Percentiles rank a stretch among this genome's conserved stretches.
These are phyloP conservation scores for Cryptococcus deneoformans DNA, from an alignment of 1,284 basidiomycete species.

Conservation along the genomic window DNA sequence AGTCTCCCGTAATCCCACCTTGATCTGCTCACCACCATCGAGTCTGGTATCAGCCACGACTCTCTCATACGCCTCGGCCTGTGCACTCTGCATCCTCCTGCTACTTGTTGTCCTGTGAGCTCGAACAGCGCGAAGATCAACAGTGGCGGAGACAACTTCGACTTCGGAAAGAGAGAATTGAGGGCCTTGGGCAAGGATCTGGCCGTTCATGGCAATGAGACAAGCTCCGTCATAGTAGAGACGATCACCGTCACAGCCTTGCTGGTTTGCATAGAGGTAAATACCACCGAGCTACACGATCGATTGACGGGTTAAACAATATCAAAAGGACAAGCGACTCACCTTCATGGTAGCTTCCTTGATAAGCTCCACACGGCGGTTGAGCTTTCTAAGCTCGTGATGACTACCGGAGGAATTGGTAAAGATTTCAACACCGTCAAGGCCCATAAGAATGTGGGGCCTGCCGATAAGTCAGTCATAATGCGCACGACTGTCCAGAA, in stretches of 20 bases:
- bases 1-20: conserved; percentile 65
- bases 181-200: conserved; percentile 87
- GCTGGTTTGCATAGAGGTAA: conserved; percentile 98
- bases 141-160: conserved; percentile 90
- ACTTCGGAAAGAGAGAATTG: conserved; percentile 96
- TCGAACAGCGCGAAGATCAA: conserved; percentile 93
- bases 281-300: conserved; percentile 78
- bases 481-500: not conserved
- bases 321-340: conserved; percentile 3
- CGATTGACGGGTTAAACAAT: conserved; percentile 3
- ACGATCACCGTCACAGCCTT: conserved; percentile 97
- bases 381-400: conserved; percentile 93
- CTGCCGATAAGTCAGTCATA: conserved; percentile 49
- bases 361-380: conserved; percentile 88
- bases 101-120: conserved; percentile 78
- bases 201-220: conserved; percentile 92
- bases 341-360: conserved; percentile 96
- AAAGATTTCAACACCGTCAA: conserved; percentile 98
- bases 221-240: conserved; percentile 98
- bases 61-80: conserved; percentile 67
- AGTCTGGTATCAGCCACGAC: conserved; percentile 75
- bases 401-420: conserved; percentile 97
- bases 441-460: conserved; percentile 93
- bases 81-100: conserved; percentile 84
- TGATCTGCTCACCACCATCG: conserved; percentile 55